These are phyloP conservation scores for Kregervanrija pseudodelftensis DNA, from an alignment of 805 yeast species.

Conservation along the genomic window DNA sequence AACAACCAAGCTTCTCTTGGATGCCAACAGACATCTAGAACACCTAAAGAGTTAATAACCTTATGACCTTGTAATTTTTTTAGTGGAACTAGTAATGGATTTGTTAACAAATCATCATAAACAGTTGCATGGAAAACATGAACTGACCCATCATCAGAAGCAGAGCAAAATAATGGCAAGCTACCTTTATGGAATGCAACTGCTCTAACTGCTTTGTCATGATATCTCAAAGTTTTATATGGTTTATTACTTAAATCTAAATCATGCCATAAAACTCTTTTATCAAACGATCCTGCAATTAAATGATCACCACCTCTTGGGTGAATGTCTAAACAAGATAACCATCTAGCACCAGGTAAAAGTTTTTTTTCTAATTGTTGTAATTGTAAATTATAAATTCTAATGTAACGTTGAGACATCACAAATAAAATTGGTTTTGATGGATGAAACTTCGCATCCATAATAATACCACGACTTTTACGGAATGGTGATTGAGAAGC, in stretches of 20 bases:
- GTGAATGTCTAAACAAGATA: conserved; percentile 85
- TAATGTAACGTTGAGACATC: conserved; percentile 86
- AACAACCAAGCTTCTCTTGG: conserved; percentile 98
- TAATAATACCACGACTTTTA: conserved; percentile 86
- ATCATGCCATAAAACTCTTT: conserved; percentile 96
- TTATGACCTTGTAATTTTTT: conserved; percentile 91
- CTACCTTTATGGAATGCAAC: conserved; percentile 80
- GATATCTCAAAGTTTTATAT: conserved; percentile 91
- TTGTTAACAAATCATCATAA: conserved; percentile 90
- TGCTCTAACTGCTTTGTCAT: conserved; percentile 86
- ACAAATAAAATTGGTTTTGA: conserved; percentile 90
- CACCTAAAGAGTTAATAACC: conserved; percentile 74
- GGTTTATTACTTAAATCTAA: conserved; percentile 84
- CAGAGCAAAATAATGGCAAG: conserved; percentile 87
- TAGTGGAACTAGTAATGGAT: conserved; percentile 91
- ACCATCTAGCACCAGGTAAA: conserved; percentile 94
- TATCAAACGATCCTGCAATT: conserved; percentile 87
- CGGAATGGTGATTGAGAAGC: conserved; percentile 92
- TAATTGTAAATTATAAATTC: conserved; percentile 83
- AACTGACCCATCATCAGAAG: conserved; percentile 88
- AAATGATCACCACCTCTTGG: conserved; percentile 91
- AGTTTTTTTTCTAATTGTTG: conserved; percentile 80
- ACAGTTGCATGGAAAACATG: conserved; percentile 96
- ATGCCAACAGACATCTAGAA: conserved; percentile 86
- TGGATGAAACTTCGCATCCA: conserved; percentile 97